These are phyloP conservation scores for Aspergillus ustus DNA, from an alignment of 2,329 filamentous ascomycete species.

Conservation along the genomic window DNA sequence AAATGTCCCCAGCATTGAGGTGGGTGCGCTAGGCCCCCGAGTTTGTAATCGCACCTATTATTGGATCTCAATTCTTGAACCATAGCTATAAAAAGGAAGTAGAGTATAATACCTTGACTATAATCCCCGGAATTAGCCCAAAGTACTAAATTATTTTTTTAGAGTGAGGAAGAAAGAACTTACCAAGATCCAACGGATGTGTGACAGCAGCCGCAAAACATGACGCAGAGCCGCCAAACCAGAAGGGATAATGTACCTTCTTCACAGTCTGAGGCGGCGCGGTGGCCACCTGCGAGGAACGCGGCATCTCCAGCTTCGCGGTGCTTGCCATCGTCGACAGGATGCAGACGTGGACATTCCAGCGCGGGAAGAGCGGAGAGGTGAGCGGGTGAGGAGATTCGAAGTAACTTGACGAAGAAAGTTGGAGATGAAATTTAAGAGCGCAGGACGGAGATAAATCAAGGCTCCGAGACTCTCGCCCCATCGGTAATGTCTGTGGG, in stretches of 20 bases:
- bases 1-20: slow-evolving; percentile 85
- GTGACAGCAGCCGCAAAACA: slow-evolving; percentile 90
- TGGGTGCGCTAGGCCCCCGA: slow-evolving; percentile 73
- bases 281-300: slow-evolving; percentile 26
- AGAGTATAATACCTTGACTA: slow-evolving; percentile 58
- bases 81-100: slow-evolving; percentile 3
- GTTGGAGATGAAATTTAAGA: slow-evolving; percentile 24
- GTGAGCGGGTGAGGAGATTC: slow-evolving; percentile 18
- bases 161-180: slow-evolving; percentile 39
- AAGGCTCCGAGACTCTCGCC: slow-evolving; percentile 35
- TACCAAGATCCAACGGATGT: slow-evolving; percentile 90
- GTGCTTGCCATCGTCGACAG: slow-evolving; percentile 40
- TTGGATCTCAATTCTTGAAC: slow-evolving; percentile 15
- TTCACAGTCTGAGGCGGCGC: slow-evolving; percentile 26
- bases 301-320: slow-evolving; percentile 37
- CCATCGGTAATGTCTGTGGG: slow-evolving; percentile 26
- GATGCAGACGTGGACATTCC: slow-evolving; percentile 27
- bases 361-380: slow-evolving; percentile 18
- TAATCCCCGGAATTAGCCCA: slow-evolving; percentile 27
- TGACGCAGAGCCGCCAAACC: slow-evolving; percentile 95
- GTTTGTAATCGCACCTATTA: slow-evolving; percentile 83
- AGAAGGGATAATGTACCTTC: slow-evolving; percentile 73
- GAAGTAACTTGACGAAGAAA: slow-evolving; percentile 11
- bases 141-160: background rate
- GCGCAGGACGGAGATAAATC: slow-evolving; percentile 36